Evolutionary conservation across 495 filamentous ascomycete species (phyloP), one percentile per base, ranked within the genome.

Genomic region (Penicillium waksmanii): DNA sequence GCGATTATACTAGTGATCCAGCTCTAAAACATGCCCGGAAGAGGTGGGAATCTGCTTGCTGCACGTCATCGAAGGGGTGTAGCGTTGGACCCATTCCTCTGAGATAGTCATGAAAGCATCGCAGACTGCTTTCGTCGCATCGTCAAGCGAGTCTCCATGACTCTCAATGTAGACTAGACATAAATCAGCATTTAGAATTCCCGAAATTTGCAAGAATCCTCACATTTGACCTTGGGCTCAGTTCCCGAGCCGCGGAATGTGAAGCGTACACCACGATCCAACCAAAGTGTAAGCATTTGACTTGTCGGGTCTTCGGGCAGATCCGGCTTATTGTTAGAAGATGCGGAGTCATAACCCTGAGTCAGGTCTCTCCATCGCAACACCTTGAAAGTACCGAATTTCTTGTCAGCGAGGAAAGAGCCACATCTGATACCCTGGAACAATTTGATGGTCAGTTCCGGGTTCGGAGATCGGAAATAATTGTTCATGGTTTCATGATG

Each of bases 211-310:
- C 27, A 6, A 25, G 52, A 36, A 33, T 52, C 65, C 78, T 65
- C 73, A 85, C 84, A 72, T 66, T 87, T 87, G 40, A 86, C 85
- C 67, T 87, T 87, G 1, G 88, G 88, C 69, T 91, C 88, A 2
- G 88, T 91, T 5, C 88, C 88, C 2, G 86, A 89, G 5, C 82
- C 85, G 64, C 88, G 75, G 31, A 88, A 77, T 2, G 87, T 91
- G 67, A 90, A 88, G 43, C 83, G 80, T 2, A 88, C 80, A 23
- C 80, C 81, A 2, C 73, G 64, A 17, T 80, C 80, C 27, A 91
- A 66, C 76, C 86, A 86, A 56, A 84, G 78, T n/a, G 88, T 90
- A 55, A 91, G 80, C 88, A 91, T 91, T 64, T 90, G 84, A 43
- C 81, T 84, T 17, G 70, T 77, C 36, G 75, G 73, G 53, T 84